Base-by-base conservation (phyloP, 768 basidiomycete species). In the Tulasnella sp. region DNA sequence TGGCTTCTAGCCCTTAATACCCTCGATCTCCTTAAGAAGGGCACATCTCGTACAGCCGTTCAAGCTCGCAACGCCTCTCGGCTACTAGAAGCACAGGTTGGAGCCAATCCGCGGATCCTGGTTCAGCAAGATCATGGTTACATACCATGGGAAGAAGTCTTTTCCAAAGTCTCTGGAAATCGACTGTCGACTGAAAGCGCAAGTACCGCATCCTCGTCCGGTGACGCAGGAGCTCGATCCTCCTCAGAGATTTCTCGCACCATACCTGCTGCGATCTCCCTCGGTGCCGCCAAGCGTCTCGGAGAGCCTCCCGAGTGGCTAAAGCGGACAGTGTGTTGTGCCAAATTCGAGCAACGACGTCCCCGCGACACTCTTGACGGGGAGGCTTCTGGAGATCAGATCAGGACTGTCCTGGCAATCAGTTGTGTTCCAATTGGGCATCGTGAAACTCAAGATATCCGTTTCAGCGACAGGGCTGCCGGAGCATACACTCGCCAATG, bases 1-100 rank as follows among this genome's bases (percentile, higher is more conserved):
- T 67, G 31, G 15, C 58, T 67, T 68, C 67, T 82, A 97, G 95
- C 92, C 11, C 86, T 97, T 36, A 96, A 95, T 80, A 96, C 95
- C 0, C 87, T 97, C 2, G 96, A 97, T 81, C 84, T 96, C 1
- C 88, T 97, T 80, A 97, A 97, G 87, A 97, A 97, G 81, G 95
- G 95, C 0, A 89, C 90, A 0, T 91, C 87, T 36, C 84, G 88
- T 0, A 86, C 94, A 14, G 93, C 95, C 0, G 89, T 92, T 81
- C 89, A 91, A 36, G 95, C 95, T 1, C 91, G 96, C 29, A 86
- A 91, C 0, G 96, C 95, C 15, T 94, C 95, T 14, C 91, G 96
- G 31, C 90, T 94, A 72, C 87, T 97, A 58, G 96, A 97, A 82
- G 90, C 91, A 0, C 91, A 93, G 82, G 93, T 95, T 49, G 93